Base-by-base conservation (phyloP, 1,284 basidiomycete genomes). In the Grifola frondosa region DNA sequence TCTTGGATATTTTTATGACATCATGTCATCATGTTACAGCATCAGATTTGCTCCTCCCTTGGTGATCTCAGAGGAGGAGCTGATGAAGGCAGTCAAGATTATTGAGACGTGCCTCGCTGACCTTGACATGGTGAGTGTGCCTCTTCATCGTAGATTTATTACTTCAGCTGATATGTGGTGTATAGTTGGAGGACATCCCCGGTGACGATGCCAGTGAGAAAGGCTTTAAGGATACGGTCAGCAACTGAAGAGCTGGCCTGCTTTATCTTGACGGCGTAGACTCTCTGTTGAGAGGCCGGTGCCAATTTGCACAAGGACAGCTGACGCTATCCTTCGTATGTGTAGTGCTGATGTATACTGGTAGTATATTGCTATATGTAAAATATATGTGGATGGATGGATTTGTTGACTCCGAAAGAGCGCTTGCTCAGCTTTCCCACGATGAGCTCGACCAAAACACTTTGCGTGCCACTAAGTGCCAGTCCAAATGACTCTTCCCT, bases 31-130 rank as follows among this genome's bases (percentile, higher is more conserved):
- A 16, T 34, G 9, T 32, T 42, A 20, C 53, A 94, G 91, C 40
- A 92, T 99, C 55, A 90, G 96, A 24, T 94, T 99, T 59, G 91
- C 96, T 1, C 96, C 96, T 3, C 96, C 96, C 1, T 70, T 99
- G 32, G 92, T 98, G 44, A 98, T 99, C 50, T 74, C 79, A 16
- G 91, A 97, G 60, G 82, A 80, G 29, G 92, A 97, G 50, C 62
- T 98, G 43, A 70, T 75, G 63, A 82, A 80, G 65, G 87, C 85
- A 13, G 74, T 97, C 12, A 66, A 70, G 43, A 82, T 91, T 45
- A 94, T 99, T 59, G 79, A 77, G 31, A 76, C 89, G 56, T 84
- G 83, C 29, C 70, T 98, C 36, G 63, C 70, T 15, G 92, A 97
- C 61, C 75, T 98, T 37, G 96, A 98, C 65, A 73, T 72, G 65